Evolutionary conservation across 805 yeast species (phyloP), one percentile per base, ranked within the genome.

Genomic region (Schwanniomyces vanrijiae): DNA sequence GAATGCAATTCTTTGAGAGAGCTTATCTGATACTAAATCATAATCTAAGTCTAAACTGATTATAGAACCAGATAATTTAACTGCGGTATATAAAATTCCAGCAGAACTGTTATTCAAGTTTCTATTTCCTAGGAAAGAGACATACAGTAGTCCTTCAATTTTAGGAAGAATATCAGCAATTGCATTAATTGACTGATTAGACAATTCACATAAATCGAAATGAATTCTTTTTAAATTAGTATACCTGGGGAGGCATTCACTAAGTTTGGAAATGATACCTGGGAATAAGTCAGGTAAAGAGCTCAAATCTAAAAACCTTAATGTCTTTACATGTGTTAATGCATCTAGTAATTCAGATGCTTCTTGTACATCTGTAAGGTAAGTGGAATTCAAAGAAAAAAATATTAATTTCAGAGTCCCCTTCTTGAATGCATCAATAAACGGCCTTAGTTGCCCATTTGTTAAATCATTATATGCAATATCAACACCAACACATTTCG

Each of bases 401-500:
- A 80, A 80, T 5, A 73, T 64, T 46, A 80, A 58, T 35, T 75
- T 71, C 45, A 62, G 52, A 16, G 60, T 60, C 5, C 65, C 66
- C 22, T 56, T 55, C 9, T 56, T 61, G 50, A 80, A 75, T 1
- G 69, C 71, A 4, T 71, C 60, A 19, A 73, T 76, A 45, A 80
- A 71, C 1, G 81, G 81, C n/a, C 49, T 44, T 43, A 80, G 60
- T 54, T 75, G 76, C 2, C 78, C 80, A 3, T 66, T 54, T 28
- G 76, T 71, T 45, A 80, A 60, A 55, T 78, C 81, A 56, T 80
- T 80, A 55, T 75, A 78, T 1, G 81, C 84, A 39, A 80, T 65
- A 60, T 80, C 85, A 16, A 81, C 71, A 1, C 85, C 85, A 38
- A 71, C 65, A 58, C 84, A 80, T 20, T 73, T 75, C 14, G 77